A percentile compares a stretch with the other conserved stretches of the same genome.
phyloP scores from a whole-genome alignment of 345 rosid species.

The Mangifera indica region DNA sequence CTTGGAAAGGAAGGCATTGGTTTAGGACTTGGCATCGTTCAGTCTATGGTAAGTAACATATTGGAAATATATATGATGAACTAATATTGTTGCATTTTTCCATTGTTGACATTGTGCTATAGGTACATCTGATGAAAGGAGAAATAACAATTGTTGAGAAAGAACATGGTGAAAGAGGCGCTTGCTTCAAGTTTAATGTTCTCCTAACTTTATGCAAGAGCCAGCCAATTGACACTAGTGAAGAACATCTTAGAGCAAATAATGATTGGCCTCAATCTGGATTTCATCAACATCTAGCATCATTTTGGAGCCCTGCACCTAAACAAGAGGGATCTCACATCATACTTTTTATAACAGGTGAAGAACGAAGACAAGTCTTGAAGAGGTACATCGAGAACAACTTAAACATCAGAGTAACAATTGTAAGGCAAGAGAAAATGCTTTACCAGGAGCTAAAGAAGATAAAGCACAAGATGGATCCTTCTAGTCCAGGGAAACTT shows the following conservation, averaged over 20 bases:
- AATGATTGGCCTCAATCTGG: conserved; percentile 22
- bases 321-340: conserved; percentile 36
- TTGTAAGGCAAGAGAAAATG: conserved; percentile 20
- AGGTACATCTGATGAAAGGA: conserved; percentile 39
- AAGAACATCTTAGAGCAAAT: neutral
- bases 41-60: conserved; percentile 29
- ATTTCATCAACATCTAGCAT: conserved; percentile 23
- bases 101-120: neutral
- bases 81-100: no score
- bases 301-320: conserved; percentile 20
- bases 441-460: conserved; percentile 22
- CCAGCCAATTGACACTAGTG: neutral
- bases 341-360: conserved; percentile 27
- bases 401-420: conserved; percentile 34
- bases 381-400: conserved; percentile 34
- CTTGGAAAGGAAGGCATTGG: conserved; percentile 35
- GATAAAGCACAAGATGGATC: conserved; percentile 25
- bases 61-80: neutral
- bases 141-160: conserved; percentile 37
- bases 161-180: conserved; percentile 35
- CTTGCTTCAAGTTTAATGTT: conserved; percentile 41
- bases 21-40: conserved; percentile 44
- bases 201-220: conserved; percentile 18
- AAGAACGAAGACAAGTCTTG: conserved; percentile 29
- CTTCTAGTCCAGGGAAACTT: conserved; percentile 17